phyloP scores from a whole-genome alignment of 352 stramenopile species.

The Hyaloperonospora brassicae region DNA sequence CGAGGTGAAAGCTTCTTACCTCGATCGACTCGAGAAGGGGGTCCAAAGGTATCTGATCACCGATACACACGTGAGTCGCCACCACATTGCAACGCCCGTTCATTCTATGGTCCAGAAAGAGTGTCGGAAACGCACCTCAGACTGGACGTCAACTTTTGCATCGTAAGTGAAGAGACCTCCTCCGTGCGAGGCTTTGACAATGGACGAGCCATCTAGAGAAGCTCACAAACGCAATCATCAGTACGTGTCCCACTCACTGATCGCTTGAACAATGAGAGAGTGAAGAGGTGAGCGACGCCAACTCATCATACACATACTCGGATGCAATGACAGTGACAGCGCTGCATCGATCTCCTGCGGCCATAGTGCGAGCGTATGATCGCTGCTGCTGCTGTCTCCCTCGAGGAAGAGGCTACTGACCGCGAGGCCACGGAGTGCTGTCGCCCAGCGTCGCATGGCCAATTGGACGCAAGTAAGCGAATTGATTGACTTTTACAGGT shows the following conservation, averaged over 20 bases:
- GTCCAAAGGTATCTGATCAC: conserved; percentile 20
- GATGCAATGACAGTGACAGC: conserved; percentile 16
- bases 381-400: conserved; percentile 4
- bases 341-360: conserved; percentile 19
- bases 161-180: conserved; percentile 27
- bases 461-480: no score
- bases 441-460: no score
- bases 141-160: conserved; percentile 8
- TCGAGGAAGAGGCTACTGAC: no score
- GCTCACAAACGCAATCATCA: conserved; percentile 14
- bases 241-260: no score
- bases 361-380: conserved; percentile 25
- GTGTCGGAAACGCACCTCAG: conserved; percentile 9
- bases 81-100: no score
- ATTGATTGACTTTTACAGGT: no score
- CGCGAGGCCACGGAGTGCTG: conserved; percentile 4
- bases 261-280: background rate
- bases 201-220: conserved; percentile 12
- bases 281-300: background rate
- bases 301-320: conserved; percentile 17
- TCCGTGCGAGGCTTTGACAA: conserved; percentile 15
- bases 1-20: no score
- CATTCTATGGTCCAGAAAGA: background rate
- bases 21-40: conserved; percentile 33
- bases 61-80: no score